Conservation (phyloP, 2,329 filamentous ascomycete genomes). For the Exophiala mesophila region DNA sequence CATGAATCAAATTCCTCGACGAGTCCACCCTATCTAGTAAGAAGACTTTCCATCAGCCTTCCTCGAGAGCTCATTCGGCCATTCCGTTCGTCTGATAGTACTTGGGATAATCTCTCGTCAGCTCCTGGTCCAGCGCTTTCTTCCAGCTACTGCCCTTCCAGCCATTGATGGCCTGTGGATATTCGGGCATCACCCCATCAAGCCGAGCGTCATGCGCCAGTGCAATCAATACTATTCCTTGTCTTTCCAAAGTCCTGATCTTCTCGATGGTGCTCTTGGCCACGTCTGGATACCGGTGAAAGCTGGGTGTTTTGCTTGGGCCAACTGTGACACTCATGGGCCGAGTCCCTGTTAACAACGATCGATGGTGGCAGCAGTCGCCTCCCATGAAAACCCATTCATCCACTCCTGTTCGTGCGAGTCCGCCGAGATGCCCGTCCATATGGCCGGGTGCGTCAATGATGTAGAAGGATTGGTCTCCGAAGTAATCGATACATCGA, state of each 20-base stretch:
- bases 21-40: no score
- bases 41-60: no score
- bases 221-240: background rate
- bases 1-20: no score
- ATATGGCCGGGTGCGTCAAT: constrained; percentile 38
- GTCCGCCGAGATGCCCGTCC: constrained; percentile 22
- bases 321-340: background rate
- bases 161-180: background rate
- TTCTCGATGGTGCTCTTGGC: background rate
- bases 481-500: constrained; percentile 46
- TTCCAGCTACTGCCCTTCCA: background rate
- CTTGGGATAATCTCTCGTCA: background rate
- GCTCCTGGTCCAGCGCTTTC: background rate
- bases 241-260: background rate
- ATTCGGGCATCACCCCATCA: background rate
- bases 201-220: background rate
- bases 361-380: constrained; percentile 42
- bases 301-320: background rate
- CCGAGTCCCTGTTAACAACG: background rate
- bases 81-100: no score
- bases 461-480: constrained; percentile 54
- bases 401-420: constrained; percentile 26
- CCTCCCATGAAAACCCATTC: constrained; percentile 48
- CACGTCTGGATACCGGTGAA: background rate
- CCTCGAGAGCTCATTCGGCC: no score